phyloP scores from a whole-genome alignment of 805 yeast species.

The Candida ovalis region DNA sequence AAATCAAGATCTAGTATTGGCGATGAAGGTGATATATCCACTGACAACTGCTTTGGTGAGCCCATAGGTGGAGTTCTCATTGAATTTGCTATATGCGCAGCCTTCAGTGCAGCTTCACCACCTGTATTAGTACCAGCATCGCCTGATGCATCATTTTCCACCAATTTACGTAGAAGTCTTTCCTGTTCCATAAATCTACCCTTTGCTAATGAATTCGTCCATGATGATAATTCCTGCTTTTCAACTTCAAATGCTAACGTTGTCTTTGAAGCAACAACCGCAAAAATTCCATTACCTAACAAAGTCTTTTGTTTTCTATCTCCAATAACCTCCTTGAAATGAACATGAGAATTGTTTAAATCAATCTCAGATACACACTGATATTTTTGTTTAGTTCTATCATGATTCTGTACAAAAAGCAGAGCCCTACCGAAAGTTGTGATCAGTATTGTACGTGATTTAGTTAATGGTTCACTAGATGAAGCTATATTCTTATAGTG shows the following conservation, averaged over 20 bases:
- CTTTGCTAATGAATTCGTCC: conserved; percentile 55
- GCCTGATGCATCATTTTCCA: conserved; percentile 29
- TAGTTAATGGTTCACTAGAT: conserved; percentile 26
- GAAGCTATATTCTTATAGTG: conserved; percentile 11
- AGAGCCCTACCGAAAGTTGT: conserved; percentile 64
- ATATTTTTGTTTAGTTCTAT: conserved; percentile 35
- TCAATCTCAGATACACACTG: conserved; percentile 52
- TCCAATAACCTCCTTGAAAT: conserved; percentile 55
- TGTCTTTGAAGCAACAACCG: conserved; percentile 50
- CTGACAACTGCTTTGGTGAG: conserved; percentile 10
- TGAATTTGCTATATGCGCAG: conserved; percentile 31
- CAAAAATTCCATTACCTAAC: conserved; percentile 47
- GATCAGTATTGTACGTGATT: conserved; percentile 48
- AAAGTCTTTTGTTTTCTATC: conserved; percentile 31
- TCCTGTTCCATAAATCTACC: conserved; percentile 48
- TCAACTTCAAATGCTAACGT: conserved; percentile 58
- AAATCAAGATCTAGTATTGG: conserved; percentile 14
- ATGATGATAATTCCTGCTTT: conserved; percentile 44
- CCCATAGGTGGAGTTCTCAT: conserved; percentile 14
- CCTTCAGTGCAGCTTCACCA: conserved; percentile 35
- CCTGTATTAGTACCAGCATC: conserved; percentile 30
- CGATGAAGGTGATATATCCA: conserved; percentile 17
- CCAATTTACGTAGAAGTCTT: conserved; percentile 27
- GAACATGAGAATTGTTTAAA: conserved; percentile 47
- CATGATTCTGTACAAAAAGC: conserved; percentile 42